Base-by-base conservation (phyloP, 2,329 filamentous ascomycete species). In the Clonostachys solani region DNA sequence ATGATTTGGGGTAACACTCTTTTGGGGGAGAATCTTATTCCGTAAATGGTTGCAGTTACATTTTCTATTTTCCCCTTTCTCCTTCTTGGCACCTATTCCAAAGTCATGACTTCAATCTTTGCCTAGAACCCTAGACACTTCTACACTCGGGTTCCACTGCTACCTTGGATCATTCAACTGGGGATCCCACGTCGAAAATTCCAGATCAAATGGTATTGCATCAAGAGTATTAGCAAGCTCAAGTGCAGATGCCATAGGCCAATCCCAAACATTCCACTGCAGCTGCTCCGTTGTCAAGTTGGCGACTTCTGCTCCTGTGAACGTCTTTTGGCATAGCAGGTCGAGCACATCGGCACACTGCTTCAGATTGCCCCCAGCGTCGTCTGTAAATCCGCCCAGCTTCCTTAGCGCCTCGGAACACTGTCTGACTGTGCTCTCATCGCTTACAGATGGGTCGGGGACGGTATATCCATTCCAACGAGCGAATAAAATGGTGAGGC, bases 191-290 rank as follows among this genome's bases (percentile, higher is more conserved):
- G 23, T 29, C 23, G 23, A 29, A 10, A 38, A 18, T 38, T 38
- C 15, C 17, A 38, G 36, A 23, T 59, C 54, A n/a, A 58, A 40
- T 13, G 56, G 53, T n/a, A 52, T 49, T 12, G 50, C 46, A 42
- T 60, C 51, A 34, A 58, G 42, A 4, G 52, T 56, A 29, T 60
- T 58, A 13, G 52, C 49, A 9, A 60, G 52, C 34, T 60, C 56
- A 36, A 59, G 29, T 2, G 52, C 56, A 6, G 57, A 60, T 16
- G 48, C 57, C 49, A 60, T 55, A 1, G 57, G 57, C 57, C 56
- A 60, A 9, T 60, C 54, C 57, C 54, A 59, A 13, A 58, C 48
- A 17, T 59, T 59, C 54, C 52, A 59, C 12, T 57, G 56, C 12
- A 56, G 44, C 33, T 55, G 51, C 5, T 58, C 54, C 2, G 50